Conservation (phyloP, 306 rosid species). For the Rosa chinensis region DNA sequence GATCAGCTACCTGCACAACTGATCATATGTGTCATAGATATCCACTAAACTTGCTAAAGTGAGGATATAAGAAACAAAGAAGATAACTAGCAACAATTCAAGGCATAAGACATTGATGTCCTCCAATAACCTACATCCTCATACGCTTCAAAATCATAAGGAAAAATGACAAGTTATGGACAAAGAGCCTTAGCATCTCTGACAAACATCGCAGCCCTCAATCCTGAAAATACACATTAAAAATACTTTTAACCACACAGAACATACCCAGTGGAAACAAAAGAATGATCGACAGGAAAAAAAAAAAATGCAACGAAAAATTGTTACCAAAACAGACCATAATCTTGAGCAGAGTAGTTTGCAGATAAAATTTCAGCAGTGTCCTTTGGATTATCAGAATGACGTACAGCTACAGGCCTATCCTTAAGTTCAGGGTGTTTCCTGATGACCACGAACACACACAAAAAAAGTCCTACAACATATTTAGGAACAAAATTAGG, state of each 20-base stretch:
- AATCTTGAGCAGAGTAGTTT: constrained; percentile 88
- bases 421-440: constrained; percentile 58
- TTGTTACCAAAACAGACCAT: constrained; percentile 54
- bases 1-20: constrained; percentile 83
- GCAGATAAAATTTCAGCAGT: constrained; percentile 97
- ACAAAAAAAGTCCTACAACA: constrained; percentile 85
- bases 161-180: constrained; percentile 72
- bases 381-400: constrained; percentile 83
- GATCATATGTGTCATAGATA: constrained; percentile 3
- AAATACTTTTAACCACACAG: constrained; percentile 15
- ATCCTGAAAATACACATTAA: constrained; percentile 46
- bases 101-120: background rate
- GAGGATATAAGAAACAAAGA: background rate
- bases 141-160: constrained; percentile 89
- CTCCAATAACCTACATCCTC: constrained; percentile 58
- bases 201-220: constrained; percentile 90
- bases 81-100: constrained; percentile 20
- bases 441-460: constrained; percentile 83
- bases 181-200: constrained; percentile 85
- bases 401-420: constrained; percentile 90
- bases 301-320: constrained; percentile 16
- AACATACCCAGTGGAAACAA: constrained; percentile 14
- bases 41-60: background rate
- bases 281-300: background rate
- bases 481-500: background rate